These are phyloP conservation scores for Diaporthe aspalathi DNA, from an alignment of 2,329 filamentous ascomycete genomes.

Conservation along the genomic window DNA sequence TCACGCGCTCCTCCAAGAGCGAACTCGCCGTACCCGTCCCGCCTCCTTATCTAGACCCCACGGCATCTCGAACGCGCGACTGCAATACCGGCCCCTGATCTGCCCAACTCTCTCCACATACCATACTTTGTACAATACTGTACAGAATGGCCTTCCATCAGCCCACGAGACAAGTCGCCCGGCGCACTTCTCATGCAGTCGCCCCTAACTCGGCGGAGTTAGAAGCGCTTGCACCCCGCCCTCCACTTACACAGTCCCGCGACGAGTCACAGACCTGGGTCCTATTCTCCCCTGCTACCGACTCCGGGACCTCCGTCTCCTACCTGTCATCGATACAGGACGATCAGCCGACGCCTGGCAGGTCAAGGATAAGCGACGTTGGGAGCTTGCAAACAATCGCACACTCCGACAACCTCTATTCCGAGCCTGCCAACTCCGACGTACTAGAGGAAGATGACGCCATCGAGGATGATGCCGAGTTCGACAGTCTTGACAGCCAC, in stretches of 20 bases:
- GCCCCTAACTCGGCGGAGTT: constrained; percentile 54
- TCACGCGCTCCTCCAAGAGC: constrained; percentile 14
- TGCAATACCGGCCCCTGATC: constrained; percentile 4
- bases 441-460: constrained; percentile 49
- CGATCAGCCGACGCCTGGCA: constrained; percentile 73
- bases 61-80: constrained; percentile 5
- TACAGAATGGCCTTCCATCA: constrained; percentile 70
- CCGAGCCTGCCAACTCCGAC: constrained; percentile 47
- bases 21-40: constrained; percentile 17
- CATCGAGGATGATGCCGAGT: constrained; percentile 77
- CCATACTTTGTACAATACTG: background rate
- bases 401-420: constrained; percentile 59
- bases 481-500: constrained; percentile 94
- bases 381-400: constrained; percentile 80
- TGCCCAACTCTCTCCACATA: background rate
- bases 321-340: constrained; percentile 76
- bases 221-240: constrained; percentile 43
- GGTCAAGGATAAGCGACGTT: constrained; percentile 82
- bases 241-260: constrained; percentile 53
- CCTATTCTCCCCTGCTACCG: constrained; percentile 84
- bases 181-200: constrained; percentile 56
- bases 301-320: constrained; percentile 68
- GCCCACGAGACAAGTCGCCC: constrained; percentile 64
- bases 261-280: constrained; percentile 94
- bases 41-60: constrained; percentile 36